These are phyloP conservation scores for Penicillium sp. DNA, from an alignment of 2,329 filamentous ascomycete species.

Conservation along the genomic window DNA sequence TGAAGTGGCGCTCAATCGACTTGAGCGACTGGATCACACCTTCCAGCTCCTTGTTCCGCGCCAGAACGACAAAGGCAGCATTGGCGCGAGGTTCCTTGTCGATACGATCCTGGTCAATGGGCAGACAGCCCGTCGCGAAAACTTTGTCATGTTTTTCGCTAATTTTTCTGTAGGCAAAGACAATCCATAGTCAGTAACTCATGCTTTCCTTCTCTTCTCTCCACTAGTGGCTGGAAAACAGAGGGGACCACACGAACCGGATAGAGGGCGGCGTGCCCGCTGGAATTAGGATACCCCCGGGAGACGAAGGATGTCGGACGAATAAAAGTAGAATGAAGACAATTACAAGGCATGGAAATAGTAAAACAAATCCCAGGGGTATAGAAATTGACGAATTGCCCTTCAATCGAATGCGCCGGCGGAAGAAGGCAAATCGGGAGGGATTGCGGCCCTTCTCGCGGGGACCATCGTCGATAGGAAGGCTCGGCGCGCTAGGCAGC, in stretches of 20 bases:
- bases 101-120: conserved; percentile 71
- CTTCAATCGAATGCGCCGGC: conserved; percentile 82
- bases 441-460: conserved; percentile 50
- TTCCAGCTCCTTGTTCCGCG: conserved; percentile 93
- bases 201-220: neutral
- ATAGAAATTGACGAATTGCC: conserved; percentile 93
- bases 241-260: conserved; percentile 65
- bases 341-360: conserved; percentile 91
- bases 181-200: conserved; percentile 25
- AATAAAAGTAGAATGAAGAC: conserved; percentile 90
- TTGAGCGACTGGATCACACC: conserved; percentile 96
- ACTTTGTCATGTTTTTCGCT: conserved; percentile 97
- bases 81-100: conserved; percentile 73
- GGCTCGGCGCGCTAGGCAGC: conserved; percentile 54
- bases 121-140: conserved; percentile 85
- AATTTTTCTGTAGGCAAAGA: conserved; percentile 72
- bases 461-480: conserved; percentile 55
- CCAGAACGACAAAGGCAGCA: conserved; percentile 92
- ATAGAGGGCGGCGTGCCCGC: conserved; percentile 87
- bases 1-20: conserved; percentile 98
- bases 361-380: conserved; percentile 86
- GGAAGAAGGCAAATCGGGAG: conserved; percentile 76
- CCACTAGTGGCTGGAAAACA: neutral
- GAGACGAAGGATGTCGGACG: conserved; percentile 82
- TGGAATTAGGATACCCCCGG: conserved; percentile 83